Conservation (phyloP, 2,329 filamentous ascomycete genomes). For the Epichloe gansuensis region DNA sequence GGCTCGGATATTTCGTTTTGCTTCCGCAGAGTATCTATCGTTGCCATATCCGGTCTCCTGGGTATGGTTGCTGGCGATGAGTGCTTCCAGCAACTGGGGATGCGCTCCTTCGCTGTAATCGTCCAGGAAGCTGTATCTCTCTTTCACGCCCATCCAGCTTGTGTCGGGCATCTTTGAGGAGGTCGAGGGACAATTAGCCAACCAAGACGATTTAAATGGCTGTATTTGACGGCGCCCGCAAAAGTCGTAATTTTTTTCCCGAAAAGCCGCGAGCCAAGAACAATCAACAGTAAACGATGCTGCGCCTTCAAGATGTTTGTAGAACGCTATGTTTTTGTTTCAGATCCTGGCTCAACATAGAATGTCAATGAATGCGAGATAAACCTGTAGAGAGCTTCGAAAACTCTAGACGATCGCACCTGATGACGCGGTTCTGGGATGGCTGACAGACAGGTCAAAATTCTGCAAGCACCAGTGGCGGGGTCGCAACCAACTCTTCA, state of each 20-base stretch:
- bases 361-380: neutral
- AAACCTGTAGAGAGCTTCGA: neutral
- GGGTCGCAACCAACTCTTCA: slow-evolving; percentile 1
- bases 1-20: slow-evolving; percentile 27
- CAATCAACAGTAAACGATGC: neutral
- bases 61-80: slow-evolving; percentile 29
- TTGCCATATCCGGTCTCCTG: slow-evolving; percentile 36
- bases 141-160: slow-evolving; percentile 1
- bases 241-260: too few species aligned
- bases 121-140: slow-evolving; percentile 34
- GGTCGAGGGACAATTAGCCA: neutral
- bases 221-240: neutral
- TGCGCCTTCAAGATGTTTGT: neutral
- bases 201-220: too few species aligned
- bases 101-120: slow-evolving; percentile 42
- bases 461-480: slow-evolving; percentile 1
- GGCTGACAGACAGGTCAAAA: neutral
- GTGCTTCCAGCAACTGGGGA: slow-evolving; percentile 33
- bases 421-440: neutral
- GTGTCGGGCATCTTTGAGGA: slow-evolving; percentile 8
- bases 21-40: slow-evolving; percentile 31
- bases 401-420: neutral
- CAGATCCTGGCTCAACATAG: neutral
- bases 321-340: neutral
- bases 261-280: neutral